phyloP scores from a whole-genome alignment of 192 early-diverging fungal genomes.

The Martensiomyces pterosporus region DNA sequence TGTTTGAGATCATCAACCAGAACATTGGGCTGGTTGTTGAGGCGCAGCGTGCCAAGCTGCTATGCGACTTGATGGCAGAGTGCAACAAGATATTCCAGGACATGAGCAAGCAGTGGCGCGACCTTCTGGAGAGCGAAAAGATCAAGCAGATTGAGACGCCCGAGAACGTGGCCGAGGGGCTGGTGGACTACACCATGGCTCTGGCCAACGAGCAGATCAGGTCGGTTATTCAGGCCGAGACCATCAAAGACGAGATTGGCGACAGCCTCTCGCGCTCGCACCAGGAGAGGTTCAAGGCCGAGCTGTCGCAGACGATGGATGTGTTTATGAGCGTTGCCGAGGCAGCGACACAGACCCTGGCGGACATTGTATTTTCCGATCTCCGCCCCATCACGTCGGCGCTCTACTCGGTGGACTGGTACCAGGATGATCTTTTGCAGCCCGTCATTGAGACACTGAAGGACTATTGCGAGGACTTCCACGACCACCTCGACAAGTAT shows the following conservation, averaged over 20 bases:
- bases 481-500: conserved; percentile 80
- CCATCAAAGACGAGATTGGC: conserved; percentile 57
- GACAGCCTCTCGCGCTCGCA: conserved; percentile 57
- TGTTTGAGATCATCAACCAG: conserved; percentile 99
- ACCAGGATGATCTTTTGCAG: conserved; percentile 83
- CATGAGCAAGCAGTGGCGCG: conserved; percentile 79
- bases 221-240: conserved; percentile 87
- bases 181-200: conserved; percentile 95
- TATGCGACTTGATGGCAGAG: conserved; percentile 78
- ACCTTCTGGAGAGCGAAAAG: conserved; percentile 70
- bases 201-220: conserved; percentile 93
- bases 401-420: conserved; percentile 84
- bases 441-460: conserved; percentile 89
- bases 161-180: conserved; percentile 71
- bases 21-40: conserved; percentile 86
- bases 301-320: conserved; percentile 73
- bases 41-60: conserved; percentile 82
- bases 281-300: conserved; percentile 57
- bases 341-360: conserved; percentile 65
- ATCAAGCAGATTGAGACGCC: conserved; percentile 73
- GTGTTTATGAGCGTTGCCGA: conserved; percentile 90
- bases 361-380: conserved; percentile 84
- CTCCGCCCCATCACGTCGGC: conserved; percentile 66
- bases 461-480: conserved; percentile 91
- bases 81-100: conserved; percentile 80